These are phyloP conservation scores for Cystobasidium pallidum DNA, from an alignment of 1,284 basidiomycete species.

Conservation along the genomic window DNA sequence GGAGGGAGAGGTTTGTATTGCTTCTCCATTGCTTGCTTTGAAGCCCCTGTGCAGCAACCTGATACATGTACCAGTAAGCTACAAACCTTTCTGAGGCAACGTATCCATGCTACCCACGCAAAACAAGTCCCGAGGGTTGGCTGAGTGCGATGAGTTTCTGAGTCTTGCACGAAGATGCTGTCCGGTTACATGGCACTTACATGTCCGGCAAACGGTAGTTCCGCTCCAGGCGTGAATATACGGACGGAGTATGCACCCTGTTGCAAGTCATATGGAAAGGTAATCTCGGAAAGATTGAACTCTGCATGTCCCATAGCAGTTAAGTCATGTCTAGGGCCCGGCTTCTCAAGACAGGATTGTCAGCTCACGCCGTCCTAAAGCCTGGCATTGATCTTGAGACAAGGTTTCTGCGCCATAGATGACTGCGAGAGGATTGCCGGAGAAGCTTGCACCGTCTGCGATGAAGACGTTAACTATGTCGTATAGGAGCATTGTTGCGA, in stretches of 20 bases:
- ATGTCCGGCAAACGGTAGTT: slow-evolving; percentile 41
- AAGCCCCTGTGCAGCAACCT: slow-evolving; percentile 35
- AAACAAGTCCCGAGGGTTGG: slow-evolving; percentile 44
- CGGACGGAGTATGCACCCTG: slow-evolving; percentile 17
- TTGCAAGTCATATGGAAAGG: slow-evolving; percentile 24
- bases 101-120: not conserved
- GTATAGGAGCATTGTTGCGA: slow-evolving; percentile 6
- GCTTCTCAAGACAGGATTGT: not conserved
- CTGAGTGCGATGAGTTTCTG: too few relatives aligned
- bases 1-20: slow-evolving; percentile 14
- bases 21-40: not conserved
- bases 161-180: too few relatives aligned
- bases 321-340: not conserved
- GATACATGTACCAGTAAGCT: not conserved
- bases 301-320: slow-evolving; percentile 9
- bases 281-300: slow-evolving; percentile 43
- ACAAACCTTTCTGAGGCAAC: not conserved
- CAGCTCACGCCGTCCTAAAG: slow-evolving; percentile 33
- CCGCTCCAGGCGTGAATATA: slow-evolving; percentile 30
- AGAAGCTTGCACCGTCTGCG: slow-evolving; percentile 21
- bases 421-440: slow-evolving; percentile 43
- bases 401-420: slow-evolving; percentile 26
- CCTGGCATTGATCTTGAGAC: slow-evolving; percentile 29
- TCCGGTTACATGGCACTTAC: slow-evolving; percentile 8
- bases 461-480: slow-evolving; percentile 42